A percentile compares a stretch with the other conserved stretches of the same genome.
Conservation (phyloP, 2,329 filamentous ascomycete species). For the Monosporascus sp. region DNA sequence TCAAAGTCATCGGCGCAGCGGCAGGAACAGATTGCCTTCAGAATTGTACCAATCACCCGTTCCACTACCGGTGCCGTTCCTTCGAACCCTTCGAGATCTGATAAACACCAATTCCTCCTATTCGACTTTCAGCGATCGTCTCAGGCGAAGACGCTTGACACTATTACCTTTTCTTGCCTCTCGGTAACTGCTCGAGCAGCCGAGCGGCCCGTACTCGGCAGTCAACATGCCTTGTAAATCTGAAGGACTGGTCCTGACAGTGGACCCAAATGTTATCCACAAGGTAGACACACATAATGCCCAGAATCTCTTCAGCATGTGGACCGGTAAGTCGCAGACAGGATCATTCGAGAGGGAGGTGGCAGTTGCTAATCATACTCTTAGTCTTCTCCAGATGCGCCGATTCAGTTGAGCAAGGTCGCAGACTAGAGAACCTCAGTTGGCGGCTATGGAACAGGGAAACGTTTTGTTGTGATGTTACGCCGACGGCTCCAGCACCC, state of each 20-base stretch:
- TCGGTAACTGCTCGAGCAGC: constrained; percentile 14
- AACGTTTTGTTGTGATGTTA: constrained; percentile 76
- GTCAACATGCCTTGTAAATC: constrained; percentile 74
- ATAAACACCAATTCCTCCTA: constrained; percentile 2
- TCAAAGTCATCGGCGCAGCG: background rate
- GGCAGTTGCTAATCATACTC: constrained; percentile 25
- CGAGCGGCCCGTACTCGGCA: constrained; percentile 15
- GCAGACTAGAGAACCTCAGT: constrained; percentile 87
- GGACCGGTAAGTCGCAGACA: constrained; percentile 66
- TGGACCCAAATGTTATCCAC: constrained; percentile 88
- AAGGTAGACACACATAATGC: constrained; percentile 91
- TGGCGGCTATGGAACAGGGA: constrained; percentile 96
- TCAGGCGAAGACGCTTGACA: constrained; percentile 14
- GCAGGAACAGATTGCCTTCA: background rate
- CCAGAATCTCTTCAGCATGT: constrained; percentile 93
- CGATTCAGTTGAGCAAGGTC: constrained; percentile 87
- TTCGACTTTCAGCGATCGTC: constrained; percentile 16
- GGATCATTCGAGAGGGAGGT: background rate
- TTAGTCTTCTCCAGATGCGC: constrained; percentile 91
- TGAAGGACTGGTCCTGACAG: constrained; percentile 79
- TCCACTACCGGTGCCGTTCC: background rate
- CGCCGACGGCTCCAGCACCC: constrained; percentile 43
- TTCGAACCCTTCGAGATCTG: background rate
- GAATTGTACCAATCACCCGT: background rate
- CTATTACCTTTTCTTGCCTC: constrained; percentile 9